Percentiles rank a stretch among this genome's conserved stretches.
These are phyloP conservation scores for Cyclotella cryptica DNA, from an alignment of 108 stramenopile genomes.

Conservation along the genomic window DNA sequence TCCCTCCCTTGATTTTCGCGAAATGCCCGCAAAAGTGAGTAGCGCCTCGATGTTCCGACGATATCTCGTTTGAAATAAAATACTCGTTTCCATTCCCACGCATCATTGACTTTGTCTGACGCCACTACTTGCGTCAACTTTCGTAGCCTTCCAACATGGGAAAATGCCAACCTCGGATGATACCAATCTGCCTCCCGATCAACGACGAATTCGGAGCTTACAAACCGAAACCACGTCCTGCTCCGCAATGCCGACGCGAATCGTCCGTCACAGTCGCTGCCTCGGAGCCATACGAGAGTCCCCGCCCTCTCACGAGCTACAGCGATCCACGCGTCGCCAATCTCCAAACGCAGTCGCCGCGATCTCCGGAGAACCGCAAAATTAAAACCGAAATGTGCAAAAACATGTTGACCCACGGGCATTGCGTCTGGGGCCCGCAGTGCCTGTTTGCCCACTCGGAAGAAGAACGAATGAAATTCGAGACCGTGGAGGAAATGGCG, in stretches of 20 bases:
- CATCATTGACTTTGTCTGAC: too few relatives aligned
- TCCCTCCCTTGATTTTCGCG: too few relatives aligned
- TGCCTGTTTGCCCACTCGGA: slow-evolving; percentile 42
- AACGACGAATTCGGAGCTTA: background rate
- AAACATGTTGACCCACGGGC: slow-evolving; percentile 11
- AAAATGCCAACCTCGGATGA: background rate
- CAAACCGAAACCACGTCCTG: background rate
- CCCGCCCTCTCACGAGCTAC: background rate
- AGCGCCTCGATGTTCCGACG: too few relatives aligned
- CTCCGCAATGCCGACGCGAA: slow-evolving; percentile 12
- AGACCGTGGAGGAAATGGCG: slow-evolving; percentile 17
- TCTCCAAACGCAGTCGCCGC: background rate
- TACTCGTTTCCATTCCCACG: too few relatives aligned
- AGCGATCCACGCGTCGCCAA: background rate
- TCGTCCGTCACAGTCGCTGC: slow-evolving; percentile 4
- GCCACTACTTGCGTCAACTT: background rate
- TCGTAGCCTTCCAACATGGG: background rate
- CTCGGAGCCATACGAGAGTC: background rate
- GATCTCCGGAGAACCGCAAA: slow-evolving; percentile 32
- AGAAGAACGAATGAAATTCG: slow-evolving; percentile 21
- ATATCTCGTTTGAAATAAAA: too few relatives aligned
- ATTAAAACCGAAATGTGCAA: slow-evolving; percentile 45
- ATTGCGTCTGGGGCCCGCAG: slow-evolving; percentile 17
- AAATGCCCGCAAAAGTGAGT: too few relatives aligned
- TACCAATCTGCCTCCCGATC: slow-evolving; percentile 1